phyloP scores from a whole-genome alignment of 805 yeast species.

The Cyberlindnera euphorbiiphila region DNA sequence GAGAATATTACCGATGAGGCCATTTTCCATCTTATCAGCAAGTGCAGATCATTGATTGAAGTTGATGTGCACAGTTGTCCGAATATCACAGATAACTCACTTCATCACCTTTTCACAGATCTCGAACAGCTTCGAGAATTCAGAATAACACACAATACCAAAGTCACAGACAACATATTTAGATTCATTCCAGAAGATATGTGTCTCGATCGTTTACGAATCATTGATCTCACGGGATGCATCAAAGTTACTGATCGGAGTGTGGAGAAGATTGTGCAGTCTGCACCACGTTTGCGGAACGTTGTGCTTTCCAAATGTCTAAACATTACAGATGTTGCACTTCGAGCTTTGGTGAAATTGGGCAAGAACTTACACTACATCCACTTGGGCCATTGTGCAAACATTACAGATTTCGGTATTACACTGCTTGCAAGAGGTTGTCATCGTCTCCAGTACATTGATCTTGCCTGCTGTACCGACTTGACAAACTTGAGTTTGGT shows the following conservation, averaged over 20 bases:
- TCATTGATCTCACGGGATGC: slow-evolving; percentile 84
- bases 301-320: slow-evolving; percentile 87
- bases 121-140: slow-evolving; percentile 80
- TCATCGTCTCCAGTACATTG: slow-evolving; percentile 85
- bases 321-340: slow-evolving; percentile 76
- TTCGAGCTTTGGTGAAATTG: slow-evolving; percentile 64
- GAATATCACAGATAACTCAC: slow-evolving; percentile 61
- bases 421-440: slow-evolving; percentile 69
- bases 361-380: slow-evolving; percentile 82
- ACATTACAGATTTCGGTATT: slow-evolving; percentile 88
- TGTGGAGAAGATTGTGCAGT: slow-evolving; percentile 62
- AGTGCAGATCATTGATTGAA: slow-evolving; percentile 80
- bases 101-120: slow-evolving; percentile 52
- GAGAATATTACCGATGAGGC: slow-evolving; percentile 60
- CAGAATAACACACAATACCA: slow-evolving; percentile 68
- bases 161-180: slow-evolving; percentile 66
- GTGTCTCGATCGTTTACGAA: slow-evolving; percentile 63
- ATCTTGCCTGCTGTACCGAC: slow-evolving; percentile 90
- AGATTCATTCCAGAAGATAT: slow-evolving; percentile 44
- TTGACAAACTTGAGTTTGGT: slow-evolving; percentile 78
- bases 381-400: slow-evolving; percentile 90
- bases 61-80: slow-evolving; percentile 84
- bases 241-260: slow-evolving; percentile 74
- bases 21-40: slow-evolving; percentile 54
- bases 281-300: slow-evolving; percentile 84